A percentile compares a stretch with the other conserved stretches of the same genome.
These are phyloP conservation scores for Handroanthus guayacan DNA, from an alignment of 257 asterid species.

Conservation along the genomic window DNA sequence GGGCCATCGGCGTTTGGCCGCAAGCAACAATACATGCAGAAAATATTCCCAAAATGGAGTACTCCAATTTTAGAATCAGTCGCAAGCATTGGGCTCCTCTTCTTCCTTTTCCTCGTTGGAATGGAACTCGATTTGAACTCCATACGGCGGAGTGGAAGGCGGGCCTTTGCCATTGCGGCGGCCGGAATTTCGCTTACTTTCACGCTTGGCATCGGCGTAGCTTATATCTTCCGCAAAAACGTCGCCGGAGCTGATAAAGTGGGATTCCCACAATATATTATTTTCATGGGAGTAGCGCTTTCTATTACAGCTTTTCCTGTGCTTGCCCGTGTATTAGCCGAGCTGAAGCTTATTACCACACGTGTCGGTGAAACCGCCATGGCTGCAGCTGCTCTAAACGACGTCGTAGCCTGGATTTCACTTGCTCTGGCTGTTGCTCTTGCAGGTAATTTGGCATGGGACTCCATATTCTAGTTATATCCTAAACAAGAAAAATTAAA, in stretches of 20 bases:
- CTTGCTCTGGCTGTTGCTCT: constrained; percentile 74
- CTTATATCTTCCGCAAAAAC: constrained; percentile 46
- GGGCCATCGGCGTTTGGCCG: constrained; percentile 70
- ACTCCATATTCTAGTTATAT: too few relatives aligned
- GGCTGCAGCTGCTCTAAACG: constrained; percentile 78
- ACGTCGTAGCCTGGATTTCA: constrained; percentile 70
- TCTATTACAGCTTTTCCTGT: constrained; percentile 79
- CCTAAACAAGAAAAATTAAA: too few relatives aligned
- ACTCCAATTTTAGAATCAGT: constrained; percentile 58
- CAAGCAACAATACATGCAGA: constrained; percentile 46
- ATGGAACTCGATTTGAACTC: constrained; percentile 67
- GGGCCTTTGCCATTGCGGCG: constrained; percentile 55
- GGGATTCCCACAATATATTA: constrained; percentile 44
- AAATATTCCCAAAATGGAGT: constrained; percentile 66
- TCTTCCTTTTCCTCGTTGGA: constrained; percentile 69
- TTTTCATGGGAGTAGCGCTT: constrained; percentile 70
- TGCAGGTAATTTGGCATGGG: constrained; percentile 38
- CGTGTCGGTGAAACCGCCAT: constrained; percentile 65
- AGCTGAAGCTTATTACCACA: constrained; percentile 68
- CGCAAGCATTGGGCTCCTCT: constrained; percentile 62
- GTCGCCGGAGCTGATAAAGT: constrained; percentile 53
- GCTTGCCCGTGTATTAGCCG: constrained; percentile 69
- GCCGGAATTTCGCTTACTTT: constrained; percentile 62
- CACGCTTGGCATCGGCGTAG: constrained; percentile 49
- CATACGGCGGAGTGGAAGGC: constrained; percentile 47